A percentile compares a stretch with the other conserved stretches of the same genome.
Evolutionary conservation across 441 rosid genomes (phyloP).

Genomic region (Pelargonium citronellum): DNA sequence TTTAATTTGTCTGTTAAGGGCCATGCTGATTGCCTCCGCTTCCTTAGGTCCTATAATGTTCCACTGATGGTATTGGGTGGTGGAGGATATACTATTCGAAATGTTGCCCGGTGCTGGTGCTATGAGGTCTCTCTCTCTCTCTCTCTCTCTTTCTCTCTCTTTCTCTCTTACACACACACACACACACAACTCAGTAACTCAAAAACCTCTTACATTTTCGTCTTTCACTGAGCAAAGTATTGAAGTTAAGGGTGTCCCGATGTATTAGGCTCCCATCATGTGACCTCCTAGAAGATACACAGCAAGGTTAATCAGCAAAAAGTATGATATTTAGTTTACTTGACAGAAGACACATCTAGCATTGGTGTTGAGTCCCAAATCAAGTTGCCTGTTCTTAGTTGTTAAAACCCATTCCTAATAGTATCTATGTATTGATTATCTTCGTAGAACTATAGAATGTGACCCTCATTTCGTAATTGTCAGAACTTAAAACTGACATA

Average conservation of each 20-base stretch:
- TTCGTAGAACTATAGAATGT: not conserved
- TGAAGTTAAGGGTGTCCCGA: too few species aligned
- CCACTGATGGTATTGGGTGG: constrained; percentile 97
- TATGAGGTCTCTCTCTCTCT: constrained; percentile 51
- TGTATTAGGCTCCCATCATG: too few species aligned
- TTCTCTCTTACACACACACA: too few species aligned
- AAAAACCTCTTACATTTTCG: too few species aligned
- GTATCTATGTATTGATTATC: not conserved
- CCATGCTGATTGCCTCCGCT: constrained; percentile 92
- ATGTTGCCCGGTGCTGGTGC: constrained; percentile 98
- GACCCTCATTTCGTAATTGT: not conserved
- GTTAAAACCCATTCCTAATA: not conserved
- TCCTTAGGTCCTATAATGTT: constrained; percentile 76
- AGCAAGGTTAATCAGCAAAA: not conserved
- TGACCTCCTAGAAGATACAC: too few species aligned
- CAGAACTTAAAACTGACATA: not conserved
- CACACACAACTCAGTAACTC: too few species aligned
- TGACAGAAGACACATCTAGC: not conserved
- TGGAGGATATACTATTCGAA: constrained; percentile 95
- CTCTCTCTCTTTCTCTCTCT: too few species aligned
- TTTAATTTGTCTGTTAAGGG: constrained; percentile 95
- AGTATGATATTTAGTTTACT: not conserved
- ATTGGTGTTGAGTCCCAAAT: not conserved
- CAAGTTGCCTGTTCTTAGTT: not conserved
- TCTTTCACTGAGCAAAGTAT: too few species aligned